Conservation (phyloP, 768 basidiomycete species). For the Boletellus ananiceps region DNA sequence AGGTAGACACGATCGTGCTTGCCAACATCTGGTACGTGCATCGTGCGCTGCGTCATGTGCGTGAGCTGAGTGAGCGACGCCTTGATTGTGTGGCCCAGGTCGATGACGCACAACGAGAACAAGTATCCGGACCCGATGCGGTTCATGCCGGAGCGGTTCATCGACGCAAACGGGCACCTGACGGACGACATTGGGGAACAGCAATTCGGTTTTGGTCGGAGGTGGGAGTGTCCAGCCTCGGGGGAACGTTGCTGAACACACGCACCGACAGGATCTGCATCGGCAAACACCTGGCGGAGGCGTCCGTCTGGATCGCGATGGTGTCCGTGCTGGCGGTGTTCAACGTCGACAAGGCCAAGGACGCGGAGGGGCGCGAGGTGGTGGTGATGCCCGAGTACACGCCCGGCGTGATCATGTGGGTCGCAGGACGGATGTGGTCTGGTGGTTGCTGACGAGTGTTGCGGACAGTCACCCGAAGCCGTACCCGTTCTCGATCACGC, state of each 20-base stretch:
- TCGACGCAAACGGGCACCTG: constrained; percentile 12
- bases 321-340: constrained; percentile 26
- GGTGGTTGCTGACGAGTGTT: neutral
- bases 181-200: constrained; percentile 18
- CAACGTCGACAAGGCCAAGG: constrained; percentile 27
- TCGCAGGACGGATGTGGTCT: neutral
- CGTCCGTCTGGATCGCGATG: constrained; percentile 24
- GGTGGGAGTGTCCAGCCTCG: neutral
- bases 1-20: constrained; percentile 23
- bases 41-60: too few species aligned
- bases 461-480: constrained; percentile 11
- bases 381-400: constrained; percentile 23
- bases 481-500: constrained; percentile 20
- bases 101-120: constrained; percentile 24
- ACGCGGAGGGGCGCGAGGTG: constrained; percentile 29
- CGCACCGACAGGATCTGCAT: constrained; percentile 18
- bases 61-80: too few species aligned
- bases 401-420: constrained; percentile 25
- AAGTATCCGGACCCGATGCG: constrained; percentile 20
- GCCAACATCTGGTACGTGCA: constrained; percentile 13
- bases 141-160: constrained; percentile 21
- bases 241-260: neutral
- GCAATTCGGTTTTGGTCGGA: constrained; percentile 25
- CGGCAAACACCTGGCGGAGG: constrained; percentile 24
- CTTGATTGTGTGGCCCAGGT: constrained; percentile 8